Evolutionary conservation across 768 basidiomycete species (phyloP).

Genomic region (Lactifluus hygrophoroides): DNA sequence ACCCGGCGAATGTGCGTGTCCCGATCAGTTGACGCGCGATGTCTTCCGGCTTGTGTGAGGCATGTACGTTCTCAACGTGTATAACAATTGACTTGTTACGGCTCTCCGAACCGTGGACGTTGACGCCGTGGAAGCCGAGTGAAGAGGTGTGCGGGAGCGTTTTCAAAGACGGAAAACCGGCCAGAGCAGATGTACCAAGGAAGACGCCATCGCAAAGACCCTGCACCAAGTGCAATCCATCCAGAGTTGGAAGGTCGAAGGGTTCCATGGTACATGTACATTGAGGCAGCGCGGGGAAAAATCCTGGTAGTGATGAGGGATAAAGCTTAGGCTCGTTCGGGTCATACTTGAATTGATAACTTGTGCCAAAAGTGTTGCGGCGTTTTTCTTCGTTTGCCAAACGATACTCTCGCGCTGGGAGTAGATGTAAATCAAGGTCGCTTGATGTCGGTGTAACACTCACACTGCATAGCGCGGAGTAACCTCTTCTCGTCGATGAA

Average conservation of each 20-base stretch:
- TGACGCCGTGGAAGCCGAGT: slow-evolving; percentile 83
- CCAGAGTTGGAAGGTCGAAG: slow-evolving; percentile 83
- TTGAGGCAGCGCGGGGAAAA: slow-evolving; percentile 82
- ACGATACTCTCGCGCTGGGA: slow-evolving; percentile 67
- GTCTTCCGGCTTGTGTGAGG: slow-evolving; percentile 57
- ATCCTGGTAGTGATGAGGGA: slow-evolving; percentile 87
- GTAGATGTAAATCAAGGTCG: neutral
- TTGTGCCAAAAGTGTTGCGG: slow-evolving; percentile 74
- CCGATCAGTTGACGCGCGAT: slow-evolving; percentile 72
- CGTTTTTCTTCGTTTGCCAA: slow-evolving; percentile 65
- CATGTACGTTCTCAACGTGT: slow-evolving; percentile 69
- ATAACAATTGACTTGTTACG: slow-evolving; percentile 92
- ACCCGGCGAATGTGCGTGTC: slow-evolving; percentile 68
- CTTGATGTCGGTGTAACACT: slow-evolving; percentile 24
- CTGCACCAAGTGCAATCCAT: slow-evolving; percentile 75
- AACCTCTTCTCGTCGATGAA: slow-evolving; percentile 84
- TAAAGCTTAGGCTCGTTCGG: slow-evolving; percentile 57
- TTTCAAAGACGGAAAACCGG: slow-evolving; percentile 93
- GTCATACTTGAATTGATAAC: slow-evolving; percentile 69
- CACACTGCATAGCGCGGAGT: slow-evolving; percentile 75
- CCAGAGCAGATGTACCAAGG: slow-evolving; percentile 76
- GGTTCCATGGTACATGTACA: slow-evolving; percentile 74
- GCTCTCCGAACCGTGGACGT: slow-evolving; percentile 85
- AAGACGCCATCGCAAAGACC: slow-evolving; percentile 86
- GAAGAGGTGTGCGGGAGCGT: slow-evolving; percentile 73